Evolutionary conservation across 2,329 filamentous ascomycete genomes (phyloP).

Genomic region (Scedosporium minutisporum): DNA sequence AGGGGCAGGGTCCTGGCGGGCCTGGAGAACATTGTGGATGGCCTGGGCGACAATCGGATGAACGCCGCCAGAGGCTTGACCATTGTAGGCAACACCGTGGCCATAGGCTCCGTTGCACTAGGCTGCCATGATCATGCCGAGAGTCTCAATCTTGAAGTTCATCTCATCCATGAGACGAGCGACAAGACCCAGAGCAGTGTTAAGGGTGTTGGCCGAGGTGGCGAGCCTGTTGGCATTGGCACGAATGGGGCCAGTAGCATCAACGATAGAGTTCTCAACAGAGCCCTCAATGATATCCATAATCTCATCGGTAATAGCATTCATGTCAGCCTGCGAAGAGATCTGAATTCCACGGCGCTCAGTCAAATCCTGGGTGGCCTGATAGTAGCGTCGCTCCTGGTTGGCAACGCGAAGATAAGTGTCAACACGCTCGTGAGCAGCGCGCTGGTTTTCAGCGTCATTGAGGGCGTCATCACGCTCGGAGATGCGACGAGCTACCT

Average conservation of each 20-base stretch:
- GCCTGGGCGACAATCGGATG: not conserved
- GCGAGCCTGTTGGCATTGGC: not conserved
- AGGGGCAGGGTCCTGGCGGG: not conserved
- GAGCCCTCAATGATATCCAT: not conserved
- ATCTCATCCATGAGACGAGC: not conserved
- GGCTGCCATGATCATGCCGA: not conserved
- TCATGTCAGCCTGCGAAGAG: not conserved
- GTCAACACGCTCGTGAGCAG: not conserved
- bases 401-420: not conserved
- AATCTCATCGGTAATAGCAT: not conserved
- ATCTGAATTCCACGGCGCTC: not conserved
- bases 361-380: not conserved
- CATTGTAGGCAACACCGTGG: not conserved
- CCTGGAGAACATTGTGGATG: not conserved
- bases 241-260: not conserved
- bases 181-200: not conserved
- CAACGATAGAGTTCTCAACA: not conserved
- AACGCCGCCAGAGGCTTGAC: not conserved
- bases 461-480: slow-evolving; percentile 19
- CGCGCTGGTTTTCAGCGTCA: not conserved
- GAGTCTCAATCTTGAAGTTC: not conserved
- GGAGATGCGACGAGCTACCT: slow-evolving; percentile 23
- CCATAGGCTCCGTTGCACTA: not conserved
- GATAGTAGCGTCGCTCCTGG: not conserved
- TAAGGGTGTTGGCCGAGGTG: not conserved